Conservation (phyloP, 257 asterid species). For the Solanum neorickii region DNA sequence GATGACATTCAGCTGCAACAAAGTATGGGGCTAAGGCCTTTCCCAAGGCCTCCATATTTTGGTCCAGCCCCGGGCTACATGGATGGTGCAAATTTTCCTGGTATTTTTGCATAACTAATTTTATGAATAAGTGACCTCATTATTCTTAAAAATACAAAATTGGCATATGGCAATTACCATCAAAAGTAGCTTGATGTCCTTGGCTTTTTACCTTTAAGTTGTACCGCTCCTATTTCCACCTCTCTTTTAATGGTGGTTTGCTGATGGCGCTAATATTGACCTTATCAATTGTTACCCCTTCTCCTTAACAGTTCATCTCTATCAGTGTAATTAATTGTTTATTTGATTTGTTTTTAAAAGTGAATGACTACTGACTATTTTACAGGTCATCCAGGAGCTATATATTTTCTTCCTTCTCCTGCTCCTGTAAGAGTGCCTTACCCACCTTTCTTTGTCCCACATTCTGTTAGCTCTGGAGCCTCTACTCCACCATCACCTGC, state of each 20-base stretch:
- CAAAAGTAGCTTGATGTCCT: background rate
- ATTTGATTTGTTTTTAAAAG: background rate
- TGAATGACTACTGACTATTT: background rate
- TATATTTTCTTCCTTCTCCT: constrained; percentile 42
- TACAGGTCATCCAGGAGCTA: constrained; percentile 68
- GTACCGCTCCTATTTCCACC: background rate
- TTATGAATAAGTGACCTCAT: background rate
- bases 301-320: background rate
- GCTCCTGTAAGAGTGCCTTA: constrained; percentile 61
- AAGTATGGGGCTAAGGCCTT: constrained; percentile 56
- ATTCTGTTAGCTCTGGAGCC: constrained; percentile 50
- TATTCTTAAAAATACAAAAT: background rate
- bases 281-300: background rate
- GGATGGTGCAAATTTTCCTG: constrained; percentile 48
- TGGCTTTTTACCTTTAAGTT: background rate
- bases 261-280: background rate
- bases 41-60: constrained; percentile 39
- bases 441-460: constrained; percentile 47
- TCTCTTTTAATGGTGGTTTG: background rate
- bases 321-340: background rate
- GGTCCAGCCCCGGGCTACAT: constrained; percentile 37
- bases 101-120: constrained; percentile 10
- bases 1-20: constrained; percentile 40
- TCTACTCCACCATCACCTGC: constrained; percentile 35
- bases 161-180: background rate